A percentile compares a stretch with the other conserved stretches of the same genome.
These are phyloP conservation scores for Tremella mesenterica DNA, from an alignment of 768 basidiomycete genomes.

Conservation along the genomic window DNA sequence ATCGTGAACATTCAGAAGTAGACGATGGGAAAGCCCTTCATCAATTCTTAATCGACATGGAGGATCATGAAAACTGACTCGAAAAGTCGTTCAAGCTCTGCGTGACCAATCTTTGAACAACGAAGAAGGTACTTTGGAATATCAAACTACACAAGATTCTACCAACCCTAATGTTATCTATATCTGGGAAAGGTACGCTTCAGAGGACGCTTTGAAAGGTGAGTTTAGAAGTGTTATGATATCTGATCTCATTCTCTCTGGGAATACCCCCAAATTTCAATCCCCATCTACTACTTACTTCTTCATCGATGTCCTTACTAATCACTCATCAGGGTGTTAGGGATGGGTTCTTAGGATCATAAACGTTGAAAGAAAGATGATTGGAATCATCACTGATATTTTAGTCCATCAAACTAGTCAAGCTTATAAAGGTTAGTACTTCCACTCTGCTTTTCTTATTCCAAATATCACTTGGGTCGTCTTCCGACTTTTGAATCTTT, in stretches of 20 bases:
- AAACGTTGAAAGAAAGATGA: not conserved
- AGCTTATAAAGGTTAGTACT: too few relatives aligned
- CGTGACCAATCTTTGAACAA: too few relatives aligned
- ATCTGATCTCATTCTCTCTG: not conserved
- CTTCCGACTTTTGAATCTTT: too few relatives aligned
- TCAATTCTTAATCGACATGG: too few relatives aligned
- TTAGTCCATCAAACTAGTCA: too few relatives aligned
- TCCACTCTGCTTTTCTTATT: too few relatives aligned
- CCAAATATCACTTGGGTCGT: too few relatives aligned
- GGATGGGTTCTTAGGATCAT: not conserved
- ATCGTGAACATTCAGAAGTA: too few relatives aligned
- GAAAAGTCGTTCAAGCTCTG: too few relatives aligned
- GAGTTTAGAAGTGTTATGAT: too few relatives aligned
- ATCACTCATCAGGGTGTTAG: not conserved
- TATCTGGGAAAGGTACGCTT: slow-evolving; percentile 12
- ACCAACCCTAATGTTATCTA: slow-evolving; percentile 9
- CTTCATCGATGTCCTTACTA: not conserved
- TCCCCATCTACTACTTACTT: not conserved
- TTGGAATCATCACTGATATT: not conserved
- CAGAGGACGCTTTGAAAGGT: not conserved
- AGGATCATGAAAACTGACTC: too few relatives aligned
- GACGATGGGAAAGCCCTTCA: too few relatives aligned
- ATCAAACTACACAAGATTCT: slow-evolving; percentile 8
- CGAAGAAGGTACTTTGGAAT: slow-evolving; percentile 13
- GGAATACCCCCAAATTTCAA: not conserved